These are phyloP conservation scores for Debaryomyces subglobosus DNA, from an alignment of 1,139 yeast genomes.

Conservation along the genomic window DNA sequence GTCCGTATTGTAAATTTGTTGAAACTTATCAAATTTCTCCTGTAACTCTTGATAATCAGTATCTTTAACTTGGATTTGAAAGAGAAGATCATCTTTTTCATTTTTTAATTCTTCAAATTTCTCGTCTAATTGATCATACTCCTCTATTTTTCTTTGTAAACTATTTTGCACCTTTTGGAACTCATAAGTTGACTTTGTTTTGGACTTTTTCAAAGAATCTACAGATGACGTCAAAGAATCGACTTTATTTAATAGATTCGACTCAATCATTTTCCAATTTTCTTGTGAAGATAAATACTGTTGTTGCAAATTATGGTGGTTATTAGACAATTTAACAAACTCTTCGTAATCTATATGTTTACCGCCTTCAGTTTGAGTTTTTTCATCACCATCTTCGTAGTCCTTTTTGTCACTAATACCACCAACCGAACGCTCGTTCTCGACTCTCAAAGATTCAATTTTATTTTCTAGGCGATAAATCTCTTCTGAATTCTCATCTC, in stretches of 20 bases:
- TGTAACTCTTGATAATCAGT: slow-evolving; percentile 29
- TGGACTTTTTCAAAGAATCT: slow-evolving; percentile 38
- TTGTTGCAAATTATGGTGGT: slow-evolving; percentile 59
- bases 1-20: slow-evolving; percentile 35
- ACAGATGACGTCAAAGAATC: slow-evolving; percentile 44
- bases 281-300: slow-evolving; percentile 69
- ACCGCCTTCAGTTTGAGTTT: slow-evolving; percentile 15
- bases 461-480: slow-evolving; percentile 52
- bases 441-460: slow-evolving; percentile 43
- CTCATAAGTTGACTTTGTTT: slow-evolving; percentile 33
- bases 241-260: slow-evolving; percentile 50
- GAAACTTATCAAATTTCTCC: slow-evolving; percentile 34
- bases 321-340: slow-evolving; percentile 42
- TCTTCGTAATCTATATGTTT: slow-evolving; percentile 31
- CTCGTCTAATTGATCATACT: slow-evolving; percentile 22
- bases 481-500: slow-evolving; percentile 48
- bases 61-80: slow-evolving; percentile 28
- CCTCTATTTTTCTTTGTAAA: slow-evolving; percentile 26
- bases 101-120: slow-evolving; percentile 15
- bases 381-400: slow-evolving; percentile 8
- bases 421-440: slow-evolving; percentile 23
- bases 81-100: slow-evolving; percentile 23
- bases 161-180: slow-evolving; percentile 26
- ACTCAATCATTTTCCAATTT: slow-evolving; percentile 67
- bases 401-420: neutral